These are phyloP conservation scores for Lachnellula suecica DNA, from an alignment of 2,329 filamentous ascomycete genomes.

Conservation along the genomic window DNA sequence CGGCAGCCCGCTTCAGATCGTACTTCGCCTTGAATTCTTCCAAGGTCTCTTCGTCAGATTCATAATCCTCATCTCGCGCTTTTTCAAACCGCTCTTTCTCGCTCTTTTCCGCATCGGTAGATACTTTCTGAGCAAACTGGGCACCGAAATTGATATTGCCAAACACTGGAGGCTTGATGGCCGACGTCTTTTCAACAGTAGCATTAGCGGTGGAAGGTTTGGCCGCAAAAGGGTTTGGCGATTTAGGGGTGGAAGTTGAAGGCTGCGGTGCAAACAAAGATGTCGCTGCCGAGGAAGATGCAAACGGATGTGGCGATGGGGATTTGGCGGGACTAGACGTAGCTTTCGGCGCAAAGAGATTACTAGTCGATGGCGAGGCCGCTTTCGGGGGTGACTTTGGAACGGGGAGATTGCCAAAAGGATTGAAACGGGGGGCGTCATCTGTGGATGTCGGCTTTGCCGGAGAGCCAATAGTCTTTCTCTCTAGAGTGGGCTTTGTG, in stretches of 20 bases:
- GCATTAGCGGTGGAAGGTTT: not conserved
- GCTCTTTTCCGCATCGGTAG: constrained; percentile 19
- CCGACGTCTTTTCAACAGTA: not conserved
- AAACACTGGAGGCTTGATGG: constrained; percentile 26
- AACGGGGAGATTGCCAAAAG: constrained; percentile 25
- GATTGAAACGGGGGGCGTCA: constrained; percentile 26
- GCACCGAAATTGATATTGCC: constrained; percentile 23
- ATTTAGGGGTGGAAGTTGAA: constrained; percentile 3
- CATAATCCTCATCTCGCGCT: constrained; percentile 29
- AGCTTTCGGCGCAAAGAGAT: not conserved
- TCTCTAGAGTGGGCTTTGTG: constrained; percentile 18
- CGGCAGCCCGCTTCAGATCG: constrained; percentile 17
- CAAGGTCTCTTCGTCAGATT: constrained; percentile 31
- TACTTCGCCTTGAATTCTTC: constrained; percentile 26
- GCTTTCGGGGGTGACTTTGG: constrained; percentile 17
- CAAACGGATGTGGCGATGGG: constrained; percentile 8
- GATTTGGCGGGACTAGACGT: not conserved
- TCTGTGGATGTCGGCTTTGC: constrained; percentile 3
- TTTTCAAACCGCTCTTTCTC: constrained; percentile 27
- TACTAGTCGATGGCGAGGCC: constrained; percentile 4
- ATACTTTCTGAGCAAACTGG: constrained; percentile 24
- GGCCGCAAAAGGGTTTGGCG: constrained; percentile 12
- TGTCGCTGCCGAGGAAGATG: not conserved
- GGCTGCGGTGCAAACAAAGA: constrained; percentile 9
- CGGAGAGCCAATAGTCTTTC: constrained; percentile 17